Base-by-base conservation (phyloP, 306 rosid species). In the Begonia fuchsioides region DNA sequence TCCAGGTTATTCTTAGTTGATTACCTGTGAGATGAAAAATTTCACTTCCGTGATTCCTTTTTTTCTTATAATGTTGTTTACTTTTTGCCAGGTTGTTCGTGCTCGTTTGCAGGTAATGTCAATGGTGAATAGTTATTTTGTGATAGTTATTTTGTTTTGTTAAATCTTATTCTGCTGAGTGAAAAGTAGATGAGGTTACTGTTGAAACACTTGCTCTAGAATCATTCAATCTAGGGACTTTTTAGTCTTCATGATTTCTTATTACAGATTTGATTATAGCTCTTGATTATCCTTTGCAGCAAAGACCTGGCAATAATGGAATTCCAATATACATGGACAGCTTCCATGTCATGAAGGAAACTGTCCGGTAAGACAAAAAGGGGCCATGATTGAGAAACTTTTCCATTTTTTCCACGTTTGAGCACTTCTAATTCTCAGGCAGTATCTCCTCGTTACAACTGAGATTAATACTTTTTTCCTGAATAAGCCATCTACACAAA, bases 221-320 rank as follows among this genome's bases (percentile, higher is more conserved):
- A n/a, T n/a, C n/a, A n/a, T n/a, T n/a, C n/a, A n/a, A n/a, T n/a
- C n/a, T 20, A 6, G 5, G 32, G 5, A 20, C 32, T 20, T 2
- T 20, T 2, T n/a, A 17, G 11, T 47, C 16, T 47, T 26, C 7
- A n/a, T n/a, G 5, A 11, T 46, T 16, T 19, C 44, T 47, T 17
- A 2, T 12, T 3, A 9, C 48, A 10, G 39, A 38, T 39, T 2
- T 44, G 39, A 52, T 15, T 66, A 39, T 15, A 40, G 43, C 9
- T 11, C 12, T 17, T 47, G 44, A 49, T 41, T 41, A 55, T 55
- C 52, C 53, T 51, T 39, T 47, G 68, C 93, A 88, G 97, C 95
- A 88, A 88, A 76, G 95, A 20, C 97, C 95, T 14, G 68, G 69
- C 46, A 64, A 50, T 45, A 76, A 75, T 52, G 87, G 94, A 45